Conservation (phyloP, 2,329 filamentous ascomycete genomes). For the Dactylellina parvicollis region DNA sequence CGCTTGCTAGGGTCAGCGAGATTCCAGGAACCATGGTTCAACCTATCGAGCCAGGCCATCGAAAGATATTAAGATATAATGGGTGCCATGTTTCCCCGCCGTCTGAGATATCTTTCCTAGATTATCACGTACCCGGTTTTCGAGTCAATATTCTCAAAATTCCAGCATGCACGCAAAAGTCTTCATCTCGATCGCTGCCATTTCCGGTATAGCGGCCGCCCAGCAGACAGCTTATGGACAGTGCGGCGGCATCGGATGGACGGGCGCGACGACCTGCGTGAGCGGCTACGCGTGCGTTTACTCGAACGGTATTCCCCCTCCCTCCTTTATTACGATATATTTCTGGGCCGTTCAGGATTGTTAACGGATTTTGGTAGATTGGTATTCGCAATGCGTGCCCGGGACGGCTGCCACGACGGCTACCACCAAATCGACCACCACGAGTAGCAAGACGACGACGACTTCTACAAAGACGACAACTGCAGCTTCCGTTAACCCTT, state of each 20-base stretch:
- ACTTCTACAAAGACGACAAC: slow-evolving; percentile 23
- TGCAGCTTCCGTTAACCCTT: slow-evolving; percentile 23
- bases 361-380: slow-evolving; percentile 7
- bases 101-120: too few relatives aligned
- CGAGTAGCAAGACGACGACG: slow-evolving; percentile 12
- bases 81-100: too few relatives aligned
- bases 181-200: slow-evolving; percentile 7
- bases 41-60: too few relatives aligned
- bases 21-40: slow-evolving; percentile 35
- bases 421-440: neutral
- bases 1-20: neutral
- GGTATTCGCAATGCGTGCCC: slow-evolving; percentile 41
- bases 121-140: too few relatives aligned
- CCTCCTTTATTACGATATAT: too few relatives aligned
- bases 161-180: slow-evolving; percentile 17
- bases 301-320: slow-evolving; percentile 25
- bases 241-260: slow-evolving; percentile 48
- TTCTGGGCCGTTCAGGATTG: neutral
- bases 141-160: too few relatives aligned
- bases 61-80: too few relatives aligned
- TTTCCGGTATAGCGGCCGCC: slow-evolving; percentile 11
- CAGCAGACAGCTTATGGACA: slow-evolving; percentile 45
- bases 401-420: slow-evolving; percentile 14
- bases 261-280: slow-evolving; percentile 33
- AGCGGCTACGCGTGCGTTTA: slow-evolving; percentile 41